Conservation (phyloP, 768 basidiomycete genomes). For the Russula earlei region DNA sequence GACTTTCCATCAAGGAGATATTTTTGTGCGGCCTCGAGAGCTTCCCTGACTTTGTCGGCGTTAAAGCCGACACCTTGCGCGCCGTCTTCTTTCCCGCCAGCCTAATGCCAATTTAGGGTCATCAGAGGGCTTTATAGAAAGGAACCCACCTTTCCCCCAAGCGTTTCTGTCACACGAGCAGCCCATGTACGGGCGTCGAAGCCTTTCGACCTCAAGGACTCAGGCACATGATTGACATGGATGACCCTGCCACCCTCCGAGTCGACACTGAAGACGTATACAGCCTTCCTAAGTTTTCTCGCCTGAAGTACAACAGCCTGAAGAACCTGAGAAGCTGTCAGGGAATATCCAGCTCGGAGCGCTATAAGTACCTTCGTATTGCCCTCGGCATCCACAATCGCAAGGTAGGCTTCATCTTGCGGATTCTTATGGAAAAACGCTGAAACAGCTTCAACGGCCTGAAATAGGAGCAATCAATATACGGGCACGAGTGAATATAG, state of each 20-base stretch:
- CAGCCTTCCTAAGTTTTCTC: constrained; percentile 73
- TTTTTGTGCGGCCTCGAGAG: constrained; percentile 44
- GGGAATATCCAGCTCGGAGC: not conserved
- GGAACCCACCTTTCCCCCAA: constrained; percentile 82
- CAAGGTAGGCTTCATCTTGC: constrained; percentile 59
- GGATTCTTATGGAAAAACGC: constrained; percentile 73
- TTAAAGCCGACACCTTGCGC: constrained; percentile 83
- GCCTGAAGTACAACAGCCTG: constrained; percentile 66
- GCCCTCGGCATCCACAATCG: constrained; percentile 64
- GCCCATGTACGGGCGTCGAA: constrained; percentile 90
- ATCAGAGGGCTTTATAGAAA: not conserved
- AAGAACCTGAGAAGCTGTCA: constrained; percentile 42
- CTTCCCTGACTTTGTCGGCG: constrained; percentile 53
- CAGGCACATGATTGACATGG: constrained; percentile 77
- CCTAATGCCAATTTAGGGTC: constrained; percentile 34
- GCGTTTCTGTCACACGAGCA: constrained; percentile 56
- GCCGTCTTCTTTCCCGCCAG: constrained; percentile 90
- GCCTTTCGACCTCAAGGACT: constrained; percentile 49
- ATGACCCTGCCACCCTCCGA: constrained; percentile 61
- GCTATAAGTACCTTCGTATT: constrained; percentile 65
- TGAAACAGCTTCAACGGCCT: constrained; percentile 65
- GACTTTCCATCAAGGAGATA: constrained; percentile 12
- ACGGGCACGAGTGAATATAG: not conserved
- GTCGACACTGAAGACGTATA: constrained; percentile 85
- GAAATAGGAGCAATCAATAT: not conserved